phyloP scores from a whole-genome alignment of 768 basidiomycete genomes.

The Auriscalpium orientale region DNA sequence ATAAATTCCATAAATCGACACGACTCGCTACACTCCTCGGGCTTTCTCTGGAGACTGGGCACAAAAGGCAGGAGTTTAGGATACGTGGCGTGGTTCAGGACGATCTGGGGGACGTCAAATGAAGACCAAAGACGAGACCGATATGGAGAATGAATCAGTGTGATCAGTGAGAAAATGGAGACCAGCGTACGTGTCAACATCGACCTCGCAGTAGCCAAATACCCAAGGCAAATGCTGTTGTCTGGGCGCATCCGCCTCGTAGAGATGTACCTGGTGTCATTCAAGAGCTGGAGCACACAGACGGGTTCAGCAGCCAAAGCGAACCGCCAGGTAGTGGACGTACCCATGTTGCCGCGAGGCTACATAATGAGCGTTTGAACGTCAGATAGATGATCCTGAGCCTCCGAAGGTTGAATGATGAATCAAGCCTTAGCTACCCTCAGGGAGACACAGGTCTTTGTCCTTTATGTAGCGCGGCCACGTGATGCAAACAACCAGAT shows the following conservation, averaged over 20 bases:
- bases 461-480: no score
- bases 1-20: no score
- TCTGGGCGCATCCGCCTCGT: slow-evolving; percentile 55
- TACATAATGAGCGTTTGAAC: no score
- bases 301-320: neutral
- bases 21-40: no score
- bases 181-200: slow-evolving; percentile 64
- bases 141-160: slow-evolving; percentile 55
- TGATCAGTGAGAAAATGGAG: no score
- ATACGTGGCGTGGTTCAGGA: slow-evolving; percentile 69
- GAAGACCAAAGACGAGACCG: neutral
- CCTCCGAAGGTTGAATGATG: no score
- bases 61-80: slow-evolving; percentile 75
- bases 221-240: slow-evolving; percentile 79
- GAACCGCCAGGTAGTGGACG: slow-evolving; percentile 12
- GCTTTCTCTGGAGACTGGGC: slow-evolving; percentile 40
- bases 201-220: slow-evolving; percentile 31
- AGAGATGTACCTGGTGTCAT: slow-evolving; percentile 76
- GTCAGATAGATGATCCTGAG: no score
- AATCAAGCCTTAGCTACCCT: no score
- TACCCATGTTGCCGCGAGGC: slow-evolving; percentile 70
- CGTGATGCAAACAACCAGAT: no score
- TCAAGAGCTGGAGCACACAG: slow-evolving; percentile 41
- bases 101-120: slow-evolving; percentile 40
- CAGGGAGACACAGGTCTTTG: no score